Evolutionary conservation across 2,329 filamentous ascomycete species (phyloP).

Genomic region (Trichophyton equinum): DNA sequence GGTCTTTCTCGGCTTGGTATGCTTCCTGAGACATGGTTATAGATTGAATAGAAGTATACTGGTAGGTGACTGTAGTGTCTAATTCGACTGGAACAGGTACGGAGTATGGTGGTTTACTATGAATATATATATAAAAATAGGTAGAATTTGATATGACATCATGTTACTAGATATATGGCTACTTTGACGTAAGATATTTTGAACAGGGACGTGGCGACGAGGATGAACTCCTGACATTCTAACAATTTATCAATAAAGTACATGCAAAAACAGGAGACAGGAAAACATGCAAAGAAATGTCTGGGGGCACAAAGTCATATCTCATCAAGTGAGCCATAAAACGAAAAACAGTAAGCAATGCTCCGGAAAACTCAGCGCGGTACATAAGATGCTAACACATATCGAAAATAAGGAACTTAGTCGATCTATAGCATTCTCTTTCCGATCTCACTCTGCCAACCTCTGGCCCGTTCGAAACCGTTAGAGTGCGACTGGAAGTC

Average conservation of each 20-base stretch:
- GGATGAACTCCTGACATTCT: neutral
- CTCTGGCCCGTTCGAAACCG: conserved; percentile 65
- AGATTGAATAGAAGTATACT: neutral
- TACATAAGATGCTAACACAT: neutral
- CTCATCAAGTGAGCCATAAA: neutral
- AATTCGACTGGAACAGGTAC: neutral
- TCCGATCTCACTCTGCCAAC: conserved; percentile 79
- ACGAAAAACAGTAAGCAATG: neutral
- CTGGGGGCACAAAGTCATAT: neutral
- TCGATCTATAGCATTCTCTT: conserved; percentile 47
- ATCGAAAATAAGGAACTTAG: neutral
- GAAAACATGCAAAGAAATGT: neutral
- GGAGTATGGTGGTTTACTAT: neutral
- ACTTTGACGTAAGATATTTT: neutral
- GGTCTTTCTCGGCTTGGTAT: conserved; percentile 27
- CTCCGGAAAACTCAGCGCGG: neutral
- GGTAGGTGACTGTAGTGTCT: neutral
- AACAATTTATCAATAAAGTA: neutral
- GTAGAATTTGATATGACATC: neutral
- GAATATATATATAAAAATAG: neutral
- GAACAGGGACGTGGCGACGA: neutral
- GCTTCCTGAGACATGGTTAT: conserved; percentile 19
- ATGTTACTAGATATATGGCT: neutral
- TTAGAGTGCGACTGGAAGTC: conserved; percentile 63
- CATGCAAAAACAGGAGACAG: neutral